These are phyloP conservation scores for Curvularia sp. DNA, from an alignment of 2,329 filamentous ascomycete genomes.

Conservation along the genomic window DNA sequence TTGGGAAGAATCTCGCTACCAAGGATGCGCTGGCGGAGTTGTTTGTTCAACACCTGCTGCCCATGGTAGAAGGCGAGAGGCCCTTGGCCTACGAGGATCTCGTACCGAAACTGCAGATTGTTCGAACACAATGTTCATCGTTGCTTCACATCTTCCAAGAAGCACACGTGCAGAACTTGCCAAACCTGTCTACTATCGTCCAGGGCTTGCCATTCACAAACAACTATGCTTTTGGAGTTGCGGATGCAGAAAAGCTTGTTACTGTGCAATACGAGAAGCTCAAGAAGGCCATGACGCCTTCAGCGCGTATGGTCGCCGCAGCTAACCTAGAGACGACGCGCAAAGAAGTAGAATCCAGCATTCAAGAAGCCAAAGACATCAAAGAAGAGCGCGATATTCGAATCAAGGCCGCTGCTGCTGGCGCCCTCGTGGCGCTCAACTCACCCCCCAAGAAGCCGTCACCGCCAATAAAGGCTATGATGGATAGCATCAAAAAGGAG, in stretches of 20 bases:
- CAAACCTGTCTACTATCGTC: constrained; percentile 84
- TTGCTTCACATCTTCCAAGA: constrained; percentile 91
- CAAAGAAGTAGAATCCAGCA: constrained; percentile 71
- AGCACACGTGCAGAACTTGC: constrained; percentile 65
- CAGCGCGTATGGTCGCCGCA: constrained; percentile 82
- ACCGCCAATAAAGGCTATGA: constrained; percentile 91
- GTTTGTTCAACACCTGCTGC: constrained; percentile 71
- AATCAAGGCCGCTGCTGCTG: constrained; percentile 84
- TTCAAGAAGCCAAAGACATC: constrained; percentile 78
- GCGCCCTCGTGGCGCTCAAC: constrained; percentile 85
- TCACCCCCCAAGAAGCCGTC: constrained; percentile 92
- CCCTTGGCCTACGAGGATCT: constrained; percentile 88
- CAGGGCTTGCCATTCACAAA: constrained; percentile 93
- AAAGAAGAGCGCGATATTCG: constrained; percentile 86
- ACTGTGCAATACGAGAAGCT: constrained; percentile 85
- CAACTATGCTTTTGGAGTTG: constrained; percentile 87
- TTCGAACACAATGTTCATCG: constrained; percentile 88
- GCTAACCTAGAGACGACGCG: constrained; percentile 81
- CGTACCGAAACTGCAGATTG: constrained; percentile 86
- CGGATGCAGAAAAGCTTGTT: constrained; percentile 86
- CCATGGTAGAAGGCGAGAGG: constrained; percentile 80
- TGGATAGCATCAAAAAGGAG: constrained; percentile 97
- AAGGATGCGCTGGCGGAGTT: constrained; percentile 62
- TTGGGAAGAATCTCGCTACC: constrained; percentile 64
- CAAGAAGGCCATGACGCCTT: constrained; percentile 86